Conservation (phyloP, 805 yeast genomes). For the Pichia occidentalis region DNA sequence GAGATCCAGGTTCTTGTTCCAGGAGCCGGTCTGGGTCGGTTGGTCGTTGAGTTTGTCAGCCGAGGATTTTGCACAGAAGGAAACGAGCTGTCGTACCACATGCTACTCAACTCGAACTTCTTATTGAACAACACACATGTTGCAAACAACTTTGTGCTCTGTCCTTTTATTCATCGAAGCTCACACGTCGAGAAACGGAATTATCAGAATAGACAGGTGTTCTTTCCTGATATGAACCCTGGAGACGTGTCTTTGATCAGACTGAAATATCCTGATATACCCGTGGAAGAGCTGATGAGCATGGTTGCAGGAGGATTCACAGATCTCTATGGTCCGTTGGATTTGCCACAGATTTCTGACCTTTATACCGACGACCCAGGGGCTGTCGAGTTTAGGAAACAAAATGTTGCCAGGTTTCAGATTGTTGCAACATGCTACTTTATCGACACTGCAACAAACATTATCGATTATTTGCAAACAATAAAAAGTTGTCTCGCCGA, state of each 20-base stretch:
- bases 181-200: constrained; percentile 40
- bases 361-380: constrained; percentile 32
- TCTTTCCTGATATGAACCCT: constrained; percentile 48
- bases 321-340: constrained; percentile 55
- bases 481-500: constrained; percentile 39
- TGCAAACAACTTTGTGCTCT: constrained; percentile 36
- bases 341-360: constrained; percentile 29
- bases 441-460: constrained; percentile 56
- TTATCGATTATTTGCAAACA: constrained; percentile 49
- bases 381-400: constrained; percentile 37
- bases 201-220: constrained; percentile 45
- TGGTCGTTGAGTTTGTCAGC: constrained; percentile 48
- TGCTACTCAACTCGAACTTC: constrained; percentile 51
- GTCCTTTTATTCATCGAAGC: constrained; percentile 50
- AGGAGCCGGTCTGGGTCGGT: constrained; percentile 59
- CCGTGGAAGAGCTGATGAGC: constrained; percentile 50
- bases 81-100: constrained; percentile 59
- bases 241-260: constrained; percentile 31
- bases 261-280: constrained; percentile 32
- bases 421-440: constrained; percentile 51
- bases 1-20: constrained; percentile 46
- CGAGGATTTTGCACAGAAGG: constrained; percentile 60
- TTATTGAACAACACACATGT: constrained; percentile 42
- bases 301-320: constrained; percentile 70
- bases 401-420: constrained; percentile 36